Percentiles rank a stretch among this genome's conserved stretches.
phyloP scores from a whole-genome alignment of 441 rosid genomes.

The Eutrema salsugineum region DNA sequence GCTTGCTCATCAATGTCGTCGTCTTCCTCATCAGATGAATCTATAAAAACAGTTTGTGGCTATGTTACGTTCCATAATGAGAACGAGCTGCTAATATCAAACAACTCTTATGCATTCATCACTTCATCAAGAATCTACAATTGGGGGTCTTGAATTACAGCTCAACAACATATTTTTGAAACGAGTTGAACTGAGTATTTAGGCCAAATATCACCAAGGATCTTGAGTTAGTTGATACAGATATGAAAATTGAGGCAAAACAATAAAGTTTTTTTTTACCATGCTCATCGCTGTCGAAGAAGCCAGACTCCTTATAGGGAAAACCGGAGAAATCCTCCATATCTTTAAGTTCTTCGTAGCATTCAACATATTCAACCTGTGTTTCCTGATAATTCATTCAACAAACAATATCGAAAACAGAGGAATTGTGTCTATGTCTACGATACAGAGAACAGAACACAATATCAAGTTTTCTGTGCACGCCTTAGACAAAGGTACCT shows the following conservation, averaged over 20 bases:
- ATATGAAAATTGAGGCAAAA: no score
- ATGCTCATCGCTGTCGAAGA: conserved; percentile 29
- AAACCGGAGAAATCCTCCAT: conserved; percentile 67
- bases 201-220: no score
- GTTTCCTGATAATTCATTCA: conserved; percentile 39
- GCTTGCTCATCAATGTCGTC: conserved; percentile 39
- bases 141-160: background rate
- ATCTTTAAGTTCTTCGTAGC: conserved; percentile 65
- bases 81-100: no score
- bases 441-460: background rate
- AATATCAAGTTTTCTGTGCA: background rate
- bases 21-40: conserved; percentile 20
- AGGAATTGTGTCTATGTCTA: background rate
- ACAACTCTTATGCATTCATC: no score
- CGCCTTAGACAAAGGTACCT: background rate
- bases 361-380: conserved; percentile 69
- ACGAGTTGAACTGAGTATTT: background rate
- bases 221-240: no score
- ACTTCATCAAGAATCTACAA: no score
- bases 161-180: background rate
- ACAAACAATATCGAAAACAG: no score
- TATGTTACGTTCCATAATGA: background rate
- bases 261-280: no score
- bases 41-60: conserved; percentile 10
- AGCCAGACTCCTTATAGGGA: conserved; percentile 25